A percentile compares a stretch with the other conserved stretches of the same genome.
These are phyloP conservation scores for Effrenium voratum DNA, from an alignment of 73 alveolate genomes.

Conservation along the genomic window DNA sequence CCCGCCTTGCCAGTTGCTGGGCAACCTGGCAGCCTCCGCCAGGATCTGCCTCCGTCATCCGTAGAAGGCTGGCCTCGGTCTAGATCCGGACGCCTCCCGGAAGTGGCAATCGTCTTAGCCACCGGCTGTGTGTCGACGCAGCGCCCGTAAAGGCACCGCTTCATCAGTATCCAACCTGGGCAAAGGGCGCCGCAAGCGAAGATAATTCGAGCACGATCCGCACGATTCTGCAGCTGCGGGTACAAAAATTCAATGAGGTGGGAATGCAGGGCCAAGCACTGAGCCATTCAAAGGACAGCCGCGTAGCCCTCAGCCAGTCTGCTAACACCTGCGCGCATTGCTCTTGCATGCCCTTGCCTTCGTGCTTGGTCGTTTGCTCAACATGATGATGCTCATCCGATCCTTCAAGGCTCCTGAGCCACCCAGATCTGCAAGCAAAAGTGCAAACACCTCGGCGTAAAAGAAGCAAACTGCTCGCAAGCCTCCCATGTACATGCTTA, in stretches of 20 bases:
- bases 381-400: neutral
- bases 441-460: neutral
- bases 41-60: slow-evolving; percentile 5
- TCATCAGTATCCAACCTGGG: slow-evolving; percentile 56
- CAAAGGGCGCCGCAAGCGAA: neutral
- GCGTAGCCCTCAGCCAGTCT: slow-evolving; percentile 49
- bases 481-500: neutral
- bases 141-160: slow-evolving; percentile 44
- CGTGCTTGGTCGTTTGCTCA: neutral
- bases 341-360: neutral
- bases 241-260: neutral
- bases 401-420: neutral
- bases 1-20: slow-evolving; percentile 59
- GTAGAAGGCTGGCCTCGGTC: slow-evolving; percentile 18
- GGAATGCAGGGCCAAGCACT: neutral
- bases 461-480: neutral
- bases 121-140: neutral
- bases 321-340: neutral
- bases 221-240: neutral
- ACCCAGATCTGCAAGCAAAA: no score
- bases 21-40: slow-evolving; percentile 47
- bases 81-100: no score
- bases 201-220: neutral
- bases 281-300: slow-evolving; percentile 62
- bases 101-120: neutral